phyloP scores from a whole-genome alignment of 2,329 filamentous ascomycete genomes.

The Penicillium sp. region DNA sequence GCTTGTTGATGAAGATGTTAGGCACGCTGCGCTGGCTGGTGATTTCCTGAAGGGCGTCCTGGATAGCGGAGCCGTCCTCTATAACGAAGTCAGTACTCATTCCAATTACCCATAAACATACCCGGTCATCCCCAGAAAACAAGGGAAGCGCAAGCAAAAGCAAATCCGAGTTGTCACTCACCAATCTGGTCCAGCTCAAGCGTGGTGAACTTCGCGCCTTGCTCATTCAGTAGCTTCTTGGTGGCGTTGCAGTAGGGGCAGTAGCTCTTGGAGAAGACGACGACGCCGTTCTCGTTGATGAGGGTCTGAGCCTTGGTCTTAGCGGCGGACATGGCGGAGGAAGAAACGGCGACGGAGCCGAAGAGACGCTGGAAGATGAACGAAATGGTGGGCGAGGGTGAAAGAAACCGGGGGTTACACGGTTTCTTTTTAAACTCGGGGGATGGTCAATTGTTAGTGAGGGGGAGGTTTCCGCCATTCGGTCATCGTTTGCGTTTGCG shows the following conservation, averaged over 20 bases:
- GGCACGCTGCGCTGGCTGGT: constrained; percentile 83
- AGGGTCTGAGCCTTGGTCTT: constrained; percentile 77
- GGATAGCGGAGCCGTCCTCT: constrained; percentile 80
- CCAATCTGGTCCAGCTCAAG: constrained; percentile 82
- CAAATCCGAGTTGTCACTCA: constrained; percentile 45
- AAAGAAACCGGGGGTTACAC: constrained; percentile 10
- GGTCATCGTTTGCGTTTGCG: constrained; percentile 7
- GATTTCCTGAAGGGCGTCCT: constrained; percentile 74
- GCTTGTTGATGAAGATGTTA: constrained; percentile 85
- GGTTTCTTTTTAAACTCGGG: constrained; percentile 13
- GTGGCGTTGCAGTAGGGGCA: constrained; percentile 85
- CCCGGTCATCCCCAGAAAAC: not conserved
- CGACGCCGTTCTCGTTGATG: constrained; percentile 84
- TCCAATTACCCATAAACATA: not conserved
- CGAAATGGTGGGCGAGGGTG: constrained; percentile 51
- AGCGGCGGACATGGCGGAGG: constrained; percentile 72
- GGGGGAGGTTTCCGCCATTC: constrained; percentile 4
- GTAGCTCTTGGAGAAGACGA: constrained; percentile 95
- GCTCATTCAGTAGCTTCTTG: constrained; percentile 66
- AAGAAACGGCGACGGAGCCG: constrained; percentile 50
- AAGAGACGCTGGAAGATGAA: constrained; percentile 72
- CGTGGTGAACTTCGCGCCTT: constrained; percentile 66
- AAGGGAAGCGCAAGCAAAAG: not conserved
- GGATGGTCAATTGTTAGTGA: not conserved
- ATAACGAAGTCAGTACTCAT: constrained; percentile 1